Evolutionary conservation across 2,329 filamentous ascomycete species (phyloP), one percentile per base, ranked within the genome.

Genomic region (Neofusicoccum laricinum): DNA sequence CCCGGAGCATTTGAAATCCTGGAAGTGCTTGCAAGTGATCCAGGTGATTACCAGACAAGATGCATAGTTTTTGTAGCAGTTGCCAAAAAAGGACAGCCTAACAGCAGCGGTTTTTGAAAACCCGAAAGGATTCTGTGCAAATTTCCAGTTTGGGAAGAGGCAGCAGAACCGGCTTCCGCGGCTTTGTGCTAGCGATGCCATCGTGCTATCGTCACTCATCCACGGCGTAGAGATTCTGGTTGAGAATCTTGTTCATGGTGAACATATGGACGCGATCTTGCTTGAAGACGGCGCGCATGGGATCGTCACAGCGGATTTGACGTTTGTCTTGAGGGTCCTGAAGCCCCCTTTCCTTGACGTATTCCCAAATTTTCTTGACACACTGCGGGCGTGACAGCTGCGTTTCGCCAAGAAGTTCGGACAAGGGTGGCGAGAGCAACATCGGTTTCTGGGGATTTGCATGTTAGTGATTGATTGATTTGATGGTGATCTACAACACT

Each of bases 191-290:
- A 17, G 25, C 34, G 30, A 48, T 17, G 8, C 32, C 41, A 6
- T 36, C 25, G 41, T 36, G 17, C n/a, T 4, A n/a, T 43, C 21
- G 21, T 66, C 64, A 87, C 76, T 95, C 92, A 61, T 94, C 92
- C 53, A 91, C 84, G 2, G 90, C 91, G 74, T 96, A 97, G 43
- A 98, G 83, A 73, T 98, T 94, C 75, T 90, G 89, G 67, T 91
- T 92, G 11, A 98, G 87, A 15, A 97, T 86, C 82, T 97, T 97
- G 82, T 97, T 98, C 94, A 99, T 98, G 70, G 92, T 93, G 78
- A 99, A 99, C 95, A 99, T 99, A 78, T 98, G 92, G 57, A 99
- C 90, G 72, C 86, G 91, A 72, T 93, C 87, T 72, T 90, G 86
- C 77, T 96, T 96, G 81, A 99, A 99, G 7, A 99, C 90, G 6